A percentile compares a stretch with the other conserved stretches of the same genome.
These are phyloP conservation scores for Hypomyces perniciosus DNA, from an alignment of 2,329 filamentous ascomycete genomes.

Conservation along the genomic window DNA sequence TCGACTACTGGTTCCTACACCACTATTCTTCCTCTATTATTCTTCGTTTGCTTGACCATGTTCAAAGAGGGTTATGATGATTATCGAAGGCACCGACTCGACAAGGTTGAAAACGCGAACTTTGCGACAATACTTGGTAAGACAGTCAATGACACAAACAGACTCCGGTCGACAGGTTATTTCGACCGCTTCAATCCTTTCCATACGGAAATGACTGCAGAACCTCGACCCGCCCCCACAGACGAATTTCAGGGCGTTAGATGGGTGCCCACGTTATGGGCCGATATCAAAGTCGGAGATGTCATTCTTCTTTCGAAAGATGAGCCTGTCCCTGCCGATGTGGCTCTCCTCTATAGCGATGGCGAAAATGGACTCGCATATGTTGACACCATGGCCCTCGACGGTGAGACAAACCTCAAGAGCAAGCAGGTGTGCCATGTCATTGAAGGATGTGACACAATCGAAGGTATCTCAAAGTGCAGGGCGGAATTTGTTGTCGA, in stretches of 20 bases:
- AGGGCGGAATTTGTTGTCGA: conserved; percentile 63
- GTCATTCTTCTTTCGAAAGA: conserved; percentile 54
- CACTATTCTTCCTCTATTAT: conserved; percentile 65
- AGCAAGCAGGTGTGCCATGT: conserved; percentile 63
- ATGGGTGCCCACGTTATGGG: conserved; percentile 48
- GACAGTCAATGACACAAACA: conserved; percentile 28
- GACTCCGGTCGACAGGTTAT: conserved; percentile 17
- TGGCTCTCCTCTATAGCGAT: conserved; percentile 70
- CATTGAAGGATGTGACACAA: conserved; percentile 50
- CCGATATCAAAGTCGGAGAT: conserved; percentile 44
- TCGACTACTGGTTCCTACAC: conserved; percentile 72
- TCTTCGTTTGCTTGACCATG: conserved; percentile 76
- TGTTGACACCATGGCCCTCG: conserved; percentile 77
- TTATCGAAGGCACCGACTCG: conserved; percentile 69
- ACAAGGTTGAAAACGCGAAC: conserved; percentile 70
- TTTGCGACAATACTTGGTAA: conserved; percentile 40
- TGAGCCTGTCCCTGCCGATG: conserved; percentile 75
- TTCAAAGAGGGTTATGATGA: conserved; percentile 86
- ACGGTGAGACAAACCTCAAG: conserved; percentile 78
- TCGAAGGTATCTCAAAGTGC: conserved; percentile 48
- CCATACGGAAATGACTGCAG: conserved; percentile 22
- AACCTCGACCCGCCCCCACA: conserved; percentile 35
- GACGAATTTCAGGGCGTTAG: conserved; percentile 52
- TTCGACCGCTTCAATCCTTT: conserved; percentile 30
- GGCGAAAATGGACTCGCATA: conserved; percentile 77